Conservation (phyloP, 169 alveolate species). For the Plasmodium cynomolgi region DNA sequence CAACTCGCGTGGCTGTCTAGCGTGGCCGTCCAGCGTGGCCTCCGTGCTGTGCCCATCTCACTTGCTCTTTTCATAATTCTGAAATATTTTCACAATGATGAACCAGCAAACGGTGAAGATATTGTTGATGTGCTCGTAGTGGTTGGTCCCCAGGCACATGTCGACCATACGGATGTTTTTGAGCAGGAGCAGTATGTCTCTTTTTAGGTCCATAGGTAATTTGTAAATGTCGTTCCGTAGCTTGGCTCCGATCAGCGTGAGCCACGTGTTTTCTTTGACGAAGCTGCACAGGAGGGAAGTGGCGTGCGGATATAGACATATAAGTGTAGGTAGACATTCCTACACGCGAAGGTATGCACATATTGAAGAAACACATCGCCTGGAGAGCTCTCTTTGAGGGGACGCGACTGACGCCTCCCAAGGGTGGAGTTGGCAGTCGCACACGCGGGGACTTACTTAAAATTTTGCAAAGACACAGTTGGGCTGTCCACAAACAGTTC, state of each 20-base stretch:
- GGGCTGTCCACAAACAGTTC: slow-evolving; percentile 56
- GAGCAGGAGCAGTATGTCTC: slow-evolving; percentile 59
- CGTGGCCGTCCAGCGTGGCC: neutral
- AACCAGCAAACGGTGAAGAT: slow-evolving; percentile 70
- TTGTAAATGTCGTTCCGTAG: slow-evolving; percentile 59
- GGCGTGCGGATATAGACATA: neutral
- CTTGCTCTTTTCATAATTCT: slow-evolving; percentile 68
- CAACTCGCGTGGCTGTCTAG: neutral
- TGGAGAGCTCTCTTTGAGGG: neutral
- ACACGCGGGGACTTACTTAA: slow-evolving; percentile 21
- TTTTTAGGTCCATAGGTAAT: slow-evolving; percentile 71
- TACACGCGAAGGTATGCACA: neutral
- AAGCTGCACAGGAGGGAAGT: slow-evolving; percentile 8
- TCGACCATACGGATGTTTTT: slow-evolving; percentile 68
- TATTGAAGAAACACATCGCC: neutral
- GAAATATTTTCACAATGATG: slow-evolving; percentile 73
- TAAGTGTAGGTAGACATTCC: neutral
- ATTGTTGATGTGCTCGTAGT: slow-evolving; percentile 61
- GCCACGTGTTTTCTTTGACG: slow-evolving; percentile 55
- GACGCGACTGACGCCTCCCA: neutral
- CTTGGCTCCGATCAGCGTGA: slow-evolving; percentile 49
- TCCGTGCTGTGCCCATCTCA: neutral
- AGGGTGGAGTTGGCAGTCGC: too few species aligned
- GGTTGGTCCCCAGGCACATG: slow-evolving; percentile 35
- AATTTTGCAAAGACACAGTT: slow-evolving; percentile 30